Conservation (phyloP, 441 rosid species). For the Hura crepitans region DNA sequence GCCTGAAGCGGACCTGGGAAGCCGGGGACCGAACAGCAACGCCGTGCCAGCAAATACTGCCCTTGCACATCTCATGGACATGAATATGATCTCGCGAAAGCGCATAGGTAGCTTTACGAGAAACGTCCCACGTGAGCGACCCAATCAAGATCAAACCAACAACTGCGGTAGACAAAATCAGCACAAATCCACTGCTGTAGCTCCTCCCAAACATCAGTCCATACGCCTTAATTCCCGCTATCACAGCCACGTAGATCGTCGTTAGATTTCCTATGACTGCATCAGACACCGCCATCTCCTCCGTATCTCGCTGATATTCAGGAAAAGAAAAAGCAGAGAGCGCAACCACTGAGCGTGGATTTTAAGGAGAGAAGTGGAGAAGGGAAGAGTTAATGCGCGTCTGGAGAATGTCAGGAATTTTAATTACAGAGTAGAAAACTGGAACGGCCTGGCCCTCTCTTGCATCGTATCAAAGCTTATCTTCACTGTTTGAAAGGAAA, state of each 20-base stretch:
- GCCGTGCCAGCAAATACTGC: slow-evolving; percentile 99
- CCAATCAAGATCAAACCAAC: slow-evolving; percentile 60
- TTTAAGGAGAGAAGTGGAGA: too few relatives aligned
- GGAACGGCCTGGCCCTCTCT: not conserved
- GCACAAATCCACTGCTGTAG: slow-evolving; percentile 66
- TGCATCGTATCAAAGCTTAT: slow-evolving; percentile 15
- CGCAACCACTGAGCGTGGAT: not conserved
- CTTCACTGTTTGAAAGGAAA: slow-evolving; percentile 12
- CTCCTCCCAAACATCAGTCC: slow-evolving; percentile 57
- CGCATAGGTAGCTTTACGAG: slow-evolving; percentile 63
- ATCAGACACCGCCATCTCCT: slow-evolving; percentile 72
- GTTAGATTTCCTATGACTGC: slow-evolving; percentile 73
- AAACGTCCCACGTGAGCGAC: slow-evolving; percentile 84
- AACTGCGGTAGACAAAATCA: slow-evolving; percentile 55
- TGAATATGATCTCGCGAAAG: slow-evolving; percentile 46
- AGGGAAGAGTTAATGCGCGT: slow-evolving; percentile 1
- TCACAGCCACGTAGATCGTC: slow-evolving; percentile 74
- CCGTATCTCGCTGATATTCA: not conserved
- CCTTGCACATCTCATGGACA: slow-evolving; percentile 59
- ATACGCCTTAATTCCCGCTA: slow-evolving; percentile 64
- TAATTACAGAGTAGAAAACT: not conserved
- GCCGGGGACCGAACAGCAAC: slow-evolving; percentile 89
- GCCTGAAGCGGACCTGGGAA: slow-evolving; percentile 85
- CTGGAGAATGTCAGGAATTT: slow-evolving; percentile 27
- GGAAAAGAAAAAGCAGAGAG: too few relatives aligned